Percentiles rank a stretch among this genome's conserved stretches.
phyloP scores from a whole-genome alignment of 2,329 filamentous ascomycete species.

The Pyrenochaeta sp. region DNA sequence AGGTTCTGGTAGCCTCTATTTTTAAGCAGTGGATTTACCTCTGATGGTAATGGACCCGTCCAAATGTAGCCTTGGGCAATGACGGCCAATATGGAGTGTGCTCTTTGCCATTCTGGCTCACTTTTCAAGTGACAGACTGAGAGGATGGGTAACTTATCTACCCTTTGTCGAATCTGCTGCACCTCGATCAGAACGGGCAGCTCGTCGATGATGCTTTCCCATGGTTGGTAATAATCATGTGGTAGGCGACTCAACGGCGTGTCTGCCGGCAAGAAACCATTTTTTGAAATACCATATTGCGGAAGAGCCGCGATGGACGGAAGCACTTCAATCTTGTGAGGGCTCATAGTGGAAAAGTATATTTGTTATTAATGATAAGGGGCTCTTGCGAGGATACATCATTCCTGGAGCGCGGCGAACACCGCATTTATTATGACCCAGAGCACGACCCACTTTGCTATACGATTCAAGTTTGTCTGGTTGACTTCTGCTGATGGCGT shows the following conservation, averaged over 20 bases:
- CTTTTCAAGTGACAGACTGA: constrained; percentile 76
- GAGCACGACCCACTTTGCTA: constrained; percentile 2
- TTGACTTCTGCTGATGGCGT: background rate
- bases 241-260: constrained; percentile 76
- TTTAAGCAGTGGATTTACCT: constrained; percentile 59
- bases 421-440: constrained; percentile 25
- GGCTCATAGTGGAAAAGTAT: constrained; percentile 32
- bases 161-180: constrained; percentile 74
- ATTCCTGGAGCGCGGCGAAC: constrained; percentile 18
- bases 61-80: constrained; percentile 82
- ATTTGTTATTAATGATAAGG: background rate
- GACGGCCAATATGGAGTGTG: constrained; percentile 76
- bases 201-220: constrained; percentile 81
- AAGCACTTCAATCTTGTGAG: constrained; percentile 33
- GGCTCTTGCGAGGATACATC: constrained; percentile 4
- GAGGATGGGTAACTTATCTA: constrained; percentile 78
- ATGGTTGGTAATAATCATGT: constrained; percentile 86
- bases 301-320: constrained; percentile 56
- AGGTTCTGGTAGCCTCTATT: background rate
- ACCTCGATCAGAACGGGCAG: constrained; percentile 79
- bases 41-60: constrained; percentile 74
- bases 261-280: constrained; percentile 82
- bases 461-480: background rate
- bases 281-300: constrained; percentile 79
- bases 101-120: constrained; percentile 84